Evolutionary conservation across 2,329 filamentous ascomycete genomes (phyloP).

Genomic region (Cladophialophora yegresii): DNA sequence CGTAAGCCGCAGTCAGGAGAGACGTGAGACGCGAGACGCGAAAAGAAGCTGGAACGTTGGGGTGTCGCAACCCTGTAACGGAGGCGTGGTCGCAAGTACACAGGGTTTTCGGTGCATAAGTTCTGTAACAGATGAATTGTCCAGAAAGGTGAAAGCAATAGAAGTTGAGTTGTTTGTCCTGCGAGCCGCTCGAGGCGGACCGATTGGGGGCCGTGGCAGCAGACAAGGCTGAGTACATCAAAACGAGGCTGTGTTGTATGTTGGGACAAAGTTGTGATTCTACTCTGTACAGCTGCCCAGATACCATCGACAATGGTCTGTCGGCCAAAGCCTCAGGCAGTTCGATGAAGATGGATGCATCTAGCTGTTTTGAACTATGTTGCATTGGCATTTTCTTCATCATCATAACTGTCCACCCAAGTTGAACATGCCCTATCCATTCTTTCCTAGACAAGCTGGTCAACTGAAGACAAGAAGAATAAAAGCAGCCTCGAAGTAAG

Average conservation of each 20-base stretch:
- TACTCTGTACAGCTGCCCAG: not conserved
- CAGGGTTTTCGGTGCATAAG: not conserved
- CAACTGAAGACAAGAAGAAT: conserved; percentile 13
- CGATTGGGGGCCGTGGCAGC: not conserved
- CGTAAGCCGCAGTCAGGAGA: conserved; percentile 24
- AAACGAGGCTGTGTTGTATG: not conserved
- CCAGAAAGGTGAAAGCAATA: not conserved
- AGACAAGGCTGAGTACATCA: not conserved
- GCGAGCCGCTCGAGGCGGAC: not conserved
- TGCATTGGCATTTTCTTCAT: conserved; percentile 10
- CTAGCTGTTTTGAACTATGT: not conserved
- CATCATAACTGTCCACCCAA: not conserved
- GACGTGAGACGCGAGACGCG: conserved; percentile 1
- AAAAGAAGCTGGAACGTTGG: not conserved
- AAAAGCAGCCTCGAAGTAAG: not conserved
- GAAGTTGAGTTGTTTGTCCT: not conserved
- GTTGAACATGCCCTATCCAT: not conserved
- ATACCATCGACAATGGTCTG: not conserved
- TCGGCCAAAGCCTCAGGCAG: not conserved
- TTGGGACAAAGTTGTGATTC: not conserved
- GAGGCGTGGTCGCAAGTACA: not conserved
- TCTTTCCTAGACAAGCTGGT: conserved; percentile 14
- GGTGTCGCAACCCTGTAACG: not conserved
- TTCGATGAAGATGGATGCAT: not conserved
- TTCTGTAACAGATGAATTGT: not conserved